Conservation (phyloP, 2,329 filamentous ascomycete genomes). For the Cladosporium sp. region DNA sequence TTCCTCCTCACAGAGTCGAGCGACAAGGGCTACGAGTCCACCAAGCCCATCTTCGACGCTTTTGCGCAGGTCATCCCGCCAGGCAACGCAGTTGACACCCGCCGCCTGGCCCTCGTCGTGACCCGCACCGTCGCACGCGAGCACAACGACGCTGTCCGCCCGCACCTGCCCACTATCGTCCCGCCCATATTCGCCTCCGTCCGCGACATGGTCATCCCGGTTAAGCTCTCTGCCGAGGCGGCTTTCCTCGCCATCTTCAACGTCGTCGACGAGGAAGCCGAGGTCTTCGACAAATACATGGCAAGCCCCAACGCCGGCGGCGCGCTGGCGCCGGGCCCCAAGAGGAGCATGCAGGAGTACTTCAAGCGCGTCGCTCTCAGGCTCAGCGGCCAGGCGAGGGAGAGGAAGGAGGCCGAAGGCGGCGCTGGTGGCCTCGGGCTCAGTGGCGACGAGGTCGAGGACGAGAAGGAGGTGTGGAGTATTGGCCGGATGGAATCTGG, state of each 20-base stretch:
- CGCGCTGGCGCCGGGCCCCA: slow-evolving; percentile 62
- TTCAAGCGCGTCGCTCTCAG: slow-evolving; percentile 88
- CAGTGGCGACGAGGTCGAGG: slow-evolving; percentile 84
- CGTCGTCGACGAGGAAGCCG: slow-evolving; percentile 78
- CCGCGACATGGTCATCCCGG: slow-evolving; percentile 83
- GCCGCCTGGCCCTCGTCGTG: slow-evolving; percentile 79
- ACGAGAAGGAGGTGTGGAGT: slow-evolving; percentile 93
- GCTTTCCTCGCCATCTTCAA: slow-evolving; percentile 87
- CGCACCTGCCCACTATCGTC: slow-evolving; percentile 73
- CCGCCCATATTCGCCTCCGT: slow-evolving; percentile 83
- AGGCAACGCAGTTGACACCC: slow-evolving; percentile 72
- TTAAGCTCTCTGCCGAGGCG: slow-evolving; percentile 91
- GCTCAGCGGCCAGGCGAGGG: slow-evolving; percentile 77
- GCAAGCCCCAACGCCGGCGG: slow-evolving; percentile 53
- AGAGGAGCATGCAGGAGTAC: slow-evolving; percentile 92
- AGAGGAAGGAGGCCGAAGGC: slow-evolving; percentile 85
- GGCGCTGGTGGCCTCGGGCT: slow-evolving; percentile 79
- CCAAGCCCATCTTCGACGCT: slow-evolving; percentile 72
- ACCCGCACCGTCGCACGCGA: slow-evolving; percentile 76
- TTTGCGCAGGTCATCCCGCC: slow-evolving; percentile 70
- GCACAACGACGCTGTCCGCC: slow-evolving; percentile 71
- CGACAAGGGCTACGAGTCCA: slow-evolving; percentile 65
- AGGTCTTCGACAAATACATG: slow-evolving; percentile 89
- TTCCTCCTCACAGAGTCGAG: slow-evolving; percentile 65
- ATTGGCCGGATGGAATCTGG: slow-evolving; percentile 83